phyloP scores from a whole-genome alignment of 2,329 filamentous ascomycete species.

The Fusarium piperis region DNA sequence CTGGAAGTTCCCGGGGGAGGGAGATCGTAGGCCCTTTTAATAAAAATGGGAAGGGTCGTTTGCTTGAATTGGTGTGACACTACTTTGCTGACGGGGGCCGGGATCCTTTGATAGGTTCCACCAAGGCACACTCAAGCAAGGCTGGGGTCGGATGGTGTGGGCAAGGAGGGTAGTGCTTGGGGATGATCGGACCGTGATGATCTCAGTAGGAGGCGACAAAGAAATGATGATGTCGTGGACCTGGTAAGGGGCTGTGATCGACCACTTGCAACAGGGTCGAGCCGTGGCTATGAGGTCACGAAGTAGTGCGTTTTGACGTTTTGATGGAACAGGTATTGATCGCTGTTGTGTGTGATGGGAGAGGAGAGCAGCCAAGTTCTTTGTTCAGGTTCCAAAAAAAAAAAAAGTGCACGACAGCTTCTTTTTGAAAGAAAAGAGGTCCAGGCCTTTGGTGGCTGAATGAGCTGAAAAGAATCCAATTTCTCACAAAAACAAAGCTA shows the following conservation, averaged over 20 bases:
- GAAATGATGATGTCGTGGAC: constrained; percentile 19
- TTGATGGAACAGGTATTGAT: background rate
- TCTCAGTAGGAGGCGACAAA: constrained; percentile 7
- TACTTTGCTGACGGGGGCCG: background rate
- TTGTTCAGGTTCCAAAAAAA: constrained; percentile 7
- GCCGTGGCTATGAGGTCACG: constrained; percentile 25
- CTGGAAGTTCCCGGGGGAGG: background rate
- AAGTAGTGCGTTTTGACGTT: background rate
- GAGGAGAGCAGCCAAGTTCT: background rate
- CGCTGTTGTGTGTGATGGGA: background rate
- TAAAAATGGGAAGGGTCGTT: background rate
- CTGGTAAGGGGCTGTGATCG: constrained; percentile 15
- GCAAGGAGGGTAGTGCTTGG: too few relatives aligned
- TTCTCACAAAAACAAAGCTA: background rate
- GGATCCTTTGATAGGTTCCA: background rate
- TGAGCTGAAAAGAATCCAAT: background rate
- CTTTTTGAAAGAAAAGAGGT: background rate
- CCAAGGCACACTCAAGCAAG: background rate
- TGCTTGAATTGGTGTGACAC: background rate
- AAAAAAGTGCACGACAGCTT: background rate
- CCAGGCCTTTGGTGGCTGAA: background rate
- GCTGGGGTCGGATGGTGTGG: too few relatives aligned
- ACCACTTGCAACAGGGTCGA: constrained; percentile 16
- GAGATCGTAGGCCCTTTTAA: background rate
- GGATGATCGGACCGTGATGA: constrained; percentile 4